phyloP scores from a whole-genome alignment of 495 filamentous ascomycete genomes.

The Hypoxylon lienhwacheense region DNA sequence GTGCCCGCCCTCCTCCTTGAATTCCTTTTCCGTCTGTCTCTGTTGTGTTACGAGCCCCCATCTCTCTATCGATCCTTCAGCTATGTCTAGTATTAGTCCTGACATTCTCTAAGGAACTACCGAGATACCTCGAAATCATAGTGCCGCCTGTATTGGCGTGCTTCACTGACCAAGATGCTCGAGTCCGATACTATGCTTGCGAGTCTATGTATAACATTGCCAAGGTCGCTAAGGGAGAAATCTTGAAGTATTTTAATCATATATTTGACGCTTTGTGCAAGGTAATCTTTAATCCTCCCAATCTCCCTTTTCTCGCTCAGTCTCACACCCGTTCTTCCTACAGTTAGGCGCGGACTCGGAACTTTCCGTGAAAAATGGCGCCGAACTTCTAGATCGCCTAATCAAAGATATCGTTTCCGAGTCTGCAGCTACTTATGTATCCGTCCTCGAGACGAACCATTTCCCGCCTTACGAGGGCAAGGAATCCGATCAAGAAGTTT shows the following conservation, averaged over 20 bases:
- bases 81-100: too few species aligned
- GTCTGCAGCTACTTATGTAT: conserved; percentile 93
- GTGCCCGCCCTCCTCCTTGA: too few species aligned
- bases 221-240: conserved; percentile 98
- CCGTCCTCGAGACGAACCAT: conserved; percentile 69
- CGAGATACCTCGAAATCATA: conserved; percentile 86
- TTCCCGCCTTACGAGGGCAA: conserved; percentile 49
- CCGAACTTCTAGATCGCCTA: conserved; percentile 91
- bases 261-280: conserved; percentile 98
- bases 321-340: conserved; percentile 7
- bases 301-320: background rate
- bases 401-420: conserved; percentile 98
- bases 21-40: background rate
- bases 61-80: background rate
- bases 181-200: conserved; percentile 97
- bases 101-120: conserved; percentile 66
- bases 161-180: conserved; percentile 96
- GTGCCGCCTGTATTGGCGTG: conserved; percentile 98
- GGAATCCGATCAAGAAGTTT: conserved; percentile 51
- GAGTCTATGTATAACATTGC: conserved; percentile 99
- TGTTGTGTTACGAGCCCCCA: background rate
- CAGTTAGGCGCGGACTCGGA: conserved; percentile 96
- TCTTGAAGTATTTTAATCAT: conserved; percentile 93
- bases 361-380: conserved; percentile 96
- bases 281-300: conserved; percentile 52